Percentiles rank a stretch among this genome's conserved stretches.
phyloP scores from a whole-genome alignment of 2,329 filamentous ascomycete genomes.

The Sclerotinia borealis region DNA sequence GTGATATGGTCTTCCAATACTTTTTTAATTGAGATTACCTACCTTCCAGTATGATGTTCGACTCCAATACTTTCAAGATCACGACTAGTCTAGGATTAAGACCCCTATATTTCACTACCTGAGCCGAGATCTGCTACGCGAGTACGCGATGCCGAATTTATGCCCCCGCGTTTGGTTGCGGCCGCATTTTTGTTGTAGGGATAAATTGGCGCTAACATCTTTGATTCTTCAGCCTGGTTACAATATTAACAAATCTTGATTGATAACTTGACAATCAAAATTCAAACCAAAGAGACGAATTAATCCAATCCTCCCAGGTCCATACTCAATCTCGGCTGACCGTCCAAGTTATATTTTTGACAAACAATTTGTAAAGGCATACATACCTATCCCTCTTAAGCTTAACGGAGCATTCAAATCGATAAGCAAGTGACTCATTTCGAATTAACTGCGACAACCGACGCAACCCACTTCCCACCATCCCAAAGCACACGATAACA shows the following conservation, averaged over 20 bases:
- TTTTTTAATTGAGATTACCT: too few species aligned
- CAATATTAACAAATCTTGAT: not conserved
- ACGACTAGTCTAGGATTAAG: not conserved
- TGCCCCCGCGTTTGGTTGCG: conserved; percentile 3
- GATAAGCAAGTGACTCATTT: conserved; percentile 11
- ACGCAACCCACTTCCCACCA: not conserved
- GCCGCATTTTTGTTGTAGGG: not conserved
- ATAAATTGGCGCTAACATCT: conserved; percentile 9
- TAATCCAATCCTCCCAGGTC: not conserved
- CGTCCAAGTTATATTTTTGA: not conserved
- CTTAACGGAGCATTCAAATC: not conserved
- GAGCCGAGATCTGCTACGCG: conserved; percentile 1
- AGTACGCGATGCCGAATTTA: not conserved
- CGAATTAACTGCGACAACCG: not conserved
- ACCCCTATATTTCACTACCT: not conserved
- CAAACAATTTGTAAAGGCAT: not conserved
- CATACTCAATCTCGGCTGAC: not conserved
- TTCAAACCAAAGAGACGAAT: not conserved
- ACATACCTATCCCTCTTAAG: not conserved
- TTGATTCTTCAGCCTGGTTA: conserved; percentile 9
- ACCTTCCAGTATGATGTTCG: too few species aligned
- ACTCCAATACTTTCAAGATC: too few species aligned
- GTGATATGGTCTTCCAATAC: too few species aligned
- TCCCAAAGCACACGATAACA: not conserved
- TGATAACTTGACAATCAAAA: not conserved